Conservation (phyloP, 768 basidiomycete species). For the Udeniomyces megalosporus region DNA sequence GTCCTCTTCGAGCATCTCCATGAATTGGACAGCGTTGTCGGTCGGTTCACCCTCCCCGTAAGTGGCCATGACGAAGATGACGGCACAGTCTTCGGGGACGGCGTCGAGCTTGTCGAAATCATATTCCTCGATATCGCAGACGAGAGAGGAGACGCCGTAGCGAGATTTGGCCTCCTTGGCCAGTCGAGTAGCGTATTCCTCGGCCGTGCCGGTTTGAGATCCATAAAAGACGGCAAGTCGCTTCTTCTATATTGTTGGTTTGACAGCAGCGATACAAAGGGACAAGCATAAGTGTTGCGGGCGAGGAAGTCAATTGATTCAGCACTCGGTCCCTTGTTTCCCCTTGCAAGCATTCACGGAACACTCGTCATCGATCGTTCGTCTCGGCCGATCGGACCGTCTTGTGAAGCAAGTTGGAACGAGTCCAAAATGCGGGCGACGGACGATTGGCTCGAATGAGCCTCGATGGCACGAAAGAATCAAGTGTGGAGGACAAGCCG, state of each 20-base stretch:
- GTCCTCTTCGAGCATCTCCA: conserved; percentile 77
- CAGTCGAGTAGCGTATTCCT: conserved; percentile 87
- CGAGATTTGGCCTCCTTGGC: conserved; percentile 96
- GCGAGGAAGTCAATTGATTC: neutral
- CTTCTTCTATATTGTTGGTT: conserved; percentile 54
- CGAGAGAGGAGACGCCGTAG: conserved; percentile 85
- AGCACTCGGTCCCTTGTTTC: neutral
- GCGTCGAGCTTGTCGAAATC: conserved; percentile 93
- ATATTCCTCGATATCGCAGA: conserved; percentile 97
- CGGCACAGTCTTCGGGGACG: conserved; percentile 69
- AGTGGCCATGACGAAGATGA: conserved; percentile 91
- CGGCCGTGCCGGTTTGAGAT: conserved; percentile 95
- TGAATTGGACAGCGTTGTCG: conserved; percentile 86
- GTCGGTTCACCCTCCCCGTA: conserved; percentile 99
- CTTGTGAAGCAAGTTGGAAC: too few species aligned
- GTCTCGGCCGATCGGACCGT: neutral
- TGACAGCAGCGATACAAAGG: neutral
- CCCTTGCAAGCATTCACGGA: neutral
- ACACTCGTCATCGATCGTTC: neutral
- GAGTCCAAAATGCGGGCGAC: too few species aligned
- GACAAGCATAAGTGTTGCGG: conserved; percentile 11
- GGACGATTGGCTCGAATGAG: too few species aligned
- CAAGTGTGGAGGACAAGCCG: too few species aligned
- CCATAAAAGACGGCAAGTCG: conserved; percentile 94
- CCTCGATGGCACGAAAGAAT: too few species aligned